Evolutionary conservation across 2,329 filamentous ascomycete genomes (phyloP).

Genomic region (Metarhizium sp.): DNA sequence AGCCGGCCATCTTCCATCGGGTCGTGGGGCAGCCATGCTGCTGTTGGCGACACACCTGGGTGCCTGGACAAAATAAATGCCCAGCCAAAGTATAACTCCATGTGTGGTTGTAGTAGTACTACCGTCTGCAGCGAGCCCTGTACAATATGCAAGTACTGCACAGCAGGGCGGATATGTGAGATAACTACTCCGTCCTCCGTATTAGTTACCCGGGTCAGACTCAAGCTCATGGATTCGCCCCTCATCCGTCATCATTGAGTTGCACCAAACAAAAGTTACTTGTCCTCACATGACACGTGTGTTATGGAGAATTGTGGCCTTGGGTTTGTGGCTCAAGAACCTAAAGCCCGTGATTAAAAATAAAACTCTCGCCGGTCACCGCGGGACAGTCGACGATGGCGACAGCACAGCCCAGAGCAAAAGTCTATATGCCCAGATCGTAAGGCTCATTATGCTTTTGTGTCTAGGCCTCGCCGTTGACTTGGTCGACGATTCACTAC

Average conservation of each 20-base stretch:
- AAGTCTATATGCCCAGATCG: not conserved
- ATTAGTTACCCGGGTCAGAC: not conserved
- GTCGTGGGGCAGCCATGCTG: constrained; percentile 2
- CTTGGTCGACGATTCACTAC: not conserved
- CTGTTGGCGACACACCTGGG: constrained; percentile 3
- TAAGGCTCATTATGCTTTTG: not conserved
- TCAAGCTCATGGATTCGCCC: not conserved
- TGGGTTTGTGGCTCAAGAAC: not conserved
- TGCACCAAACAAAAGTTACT: not conserved
- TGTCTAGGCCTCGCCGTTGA: not conserved
- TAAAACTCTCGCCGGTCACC: not conserved
- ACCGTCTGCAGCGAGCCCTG: too few relatives aligned
- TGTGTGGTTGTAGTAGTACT: too few relatives aligned
- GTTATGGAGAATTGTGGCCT: not conserved
- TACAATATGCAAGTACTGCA: too few relatives aligned
- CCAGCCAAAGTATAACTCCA: not conserved
- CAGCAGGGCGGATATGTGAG: too few relatives aligned
- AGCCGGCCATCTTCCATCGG: not conserved
- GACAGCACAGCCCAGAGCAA: not conserved
- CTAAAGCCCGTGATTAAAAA: not conserved
- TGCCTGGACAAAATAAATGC: not conserved
- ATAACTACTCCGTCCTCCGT: too few relatives aligned
- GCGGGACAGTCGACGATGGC: not conserved
- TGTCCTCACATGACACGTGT: not conserved
- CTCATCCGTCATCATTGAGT: not conserved